Base-by-base conservation (phyloP, 306 rosid species). In the Gastrolobium bilobum region DNA sequence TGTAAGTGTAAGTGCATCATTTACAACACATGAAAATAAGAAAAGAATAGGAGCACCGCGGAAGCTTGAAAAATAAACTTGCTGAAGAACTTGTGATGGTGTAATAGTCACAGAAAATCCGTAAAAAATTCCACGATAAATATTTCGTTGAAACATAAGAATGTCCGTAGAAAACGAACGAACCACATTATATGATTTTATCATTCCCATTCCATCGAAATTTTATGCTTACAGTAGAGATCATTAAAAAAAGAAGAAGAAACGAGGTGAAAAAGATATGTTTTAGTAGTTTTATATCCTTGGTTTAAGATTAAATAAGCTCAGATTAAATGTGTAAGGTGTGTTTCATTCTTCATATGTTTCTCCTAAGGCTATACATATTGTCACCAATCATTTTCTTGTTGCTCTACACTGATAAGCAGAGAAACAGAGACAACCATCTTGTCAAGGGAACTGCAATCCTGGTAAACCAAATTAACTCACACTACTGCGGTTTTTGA, bases 381-480 rank as follows among this genome's bases (percentile, higher is more conserved):
- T 76, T 46, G 15, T 6, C 14, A 62, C 38, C 39, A 38, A 71
- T 48, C 47, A 2, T 83, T 71, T 56, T 65, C 33, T 56, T 64
- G 50, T 70, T 78, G 64, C 10, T 72, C 34, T 64, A 30, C 62
- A 64, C 51, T 77, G 58, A 43, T 26, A 2, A 54, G 58, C 80
- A 78, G 86, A 67, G 77, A 83, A 71, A 11, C 76, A 48, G 39
- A 67, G 58, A 54, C 80, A 59, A 15, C 83, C 86, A 58, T 15
- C 70, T 66, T 50, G 13, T 77, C 72, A 66, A 57, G 86, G 83
- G 73, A 78, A 50, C 80, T 66, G 10, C 6, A 39, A 65, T 83
- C 80, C 80, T 47, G 83, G 86, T 83, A 83, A 76, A 70, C 48
- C 26, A 44, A 35, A 13, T 71, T 20, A 70, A 52, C 75, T 62